A percentile compares a stretch with the other conserved stretches of the same genome.
Conservation (phyloP, 805 yeast genomes). For the Kodamaea kaohsiungensis region DNA sequence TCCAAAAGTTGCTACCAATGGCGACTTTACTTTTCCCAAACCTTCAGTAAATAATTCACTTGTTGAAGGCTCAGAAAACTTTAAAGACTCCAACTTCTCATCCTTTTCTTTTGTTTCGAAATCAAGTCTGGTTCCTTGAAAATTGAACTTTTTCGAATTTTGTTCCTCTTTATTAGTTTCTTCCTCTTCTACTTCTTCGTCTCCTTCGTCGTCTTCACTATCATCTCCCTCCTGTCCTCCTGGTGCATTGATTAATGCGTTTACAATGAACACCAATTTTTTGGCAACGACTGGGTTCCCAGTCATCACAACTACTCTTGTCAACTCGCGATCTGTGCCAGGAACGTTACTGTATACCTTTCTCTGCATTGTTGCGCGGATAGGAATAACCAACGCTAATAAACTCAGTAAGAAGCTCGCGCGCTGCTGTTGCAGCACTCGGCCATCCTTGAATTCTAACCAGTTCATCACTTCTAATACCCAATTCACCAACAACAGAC, state of each 20-base stretch:
- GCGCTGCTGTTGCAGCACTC: constrained; percentile 10
- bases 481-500: constrained; percentile 49
- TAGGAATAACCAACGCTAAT: constrained; percentile 46
- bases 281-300: constrained; percentile 63
- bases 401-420: constrained; percentile 49
- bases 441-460: constrained; percentile 56
- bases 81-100: no score
- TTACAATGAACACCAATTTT: constrained; percentile 53
- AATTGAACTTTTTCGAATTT: no score
- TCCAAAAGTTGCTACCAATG: neutral
- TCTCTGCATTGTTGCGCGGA: constrained; percentile 19
- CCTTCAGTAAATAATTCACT: neutral
- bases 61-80: neutral
- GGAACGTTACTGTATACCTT: constrained; percentile 18
- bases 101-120: no score
- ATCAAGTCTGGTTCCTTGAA: no score
- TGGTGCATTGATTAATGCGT: constrained; percentile 41
- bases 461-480: constrained; percentile 52
- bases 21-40: neutral
- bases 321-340: constrained; percentile 29
- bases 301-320: constrained; percentile 57
- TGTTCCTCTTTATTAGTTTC: neutral
- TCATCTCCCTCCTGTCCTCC: neutral
- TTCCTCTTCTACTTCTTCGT: neutral
- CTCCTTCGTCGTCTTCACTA: neutral